Percentiles rank a stretch among this genome's conserved stretches.
phyloP scores from a whole-genome alignment of 73 alveolate species.

The Vitrella brassicaformis region DNA sequence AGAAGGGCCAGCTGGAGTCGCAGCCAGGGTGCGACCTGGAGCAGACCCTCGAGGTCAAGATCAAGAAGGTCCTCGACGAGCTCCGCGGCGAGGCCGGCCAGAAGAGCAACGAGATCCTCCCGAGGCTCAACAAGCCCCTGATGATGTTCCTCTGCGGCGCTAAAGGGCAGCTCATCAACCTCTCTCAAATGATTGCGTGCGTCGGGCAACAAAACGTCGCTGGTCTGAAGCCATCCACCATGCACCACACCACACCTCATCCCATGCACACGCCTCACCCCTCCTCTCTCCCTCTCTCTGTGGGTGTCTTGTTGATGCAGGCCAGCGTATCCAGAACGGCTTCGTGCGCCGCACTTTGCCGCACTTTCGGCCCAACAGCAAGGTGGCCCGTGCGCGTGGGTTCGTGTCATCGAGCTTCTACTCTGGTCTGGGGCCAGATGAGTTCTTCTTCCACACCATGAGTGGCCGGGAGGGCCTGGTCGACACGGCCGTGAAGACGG shows the following conservation, averaged over 20 bases:
- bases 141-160: constrained; percentile 96
- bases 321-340: constrained; percentile 88
- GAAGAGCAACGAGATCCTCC: constrained; percentile 10
- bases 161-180: constrained; percentile 84
- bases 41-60: constrained; percentile 63
- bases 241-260: no score
- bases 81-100: not conserved
- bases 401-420: constrained; percentile 86
- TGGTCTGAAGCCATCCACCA: no score
- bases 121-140: constrained; percentile 70
- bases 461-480: constrained; percentile 99
- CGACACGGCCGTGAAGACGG: constrained; percentile 97
- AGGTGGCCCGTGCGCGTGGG: constrained; percentile 91
- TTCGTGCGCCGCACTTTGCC: constrained; percentile 91
- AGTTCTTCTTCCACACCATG: constrained; percentile 98
- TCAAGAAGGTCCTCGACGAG: not conserved
- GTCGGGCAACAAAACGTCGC: constrained; percentile 88
- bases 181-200: constrained; percentile 97
- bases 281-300: no score
- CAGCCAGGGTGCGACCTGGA: constrained; percentile 86
- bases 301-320: no score
- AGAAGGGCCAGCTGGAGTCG: constrained; percentile 9
- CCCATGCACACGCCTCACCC: no score
- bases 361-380: constrained; percentile 57
- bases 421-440: constrained; percentile 92